Evolutionary conservation across 345 rosid species (phyloP).

Genomic region (Cochlearia excelsa): DNA sequence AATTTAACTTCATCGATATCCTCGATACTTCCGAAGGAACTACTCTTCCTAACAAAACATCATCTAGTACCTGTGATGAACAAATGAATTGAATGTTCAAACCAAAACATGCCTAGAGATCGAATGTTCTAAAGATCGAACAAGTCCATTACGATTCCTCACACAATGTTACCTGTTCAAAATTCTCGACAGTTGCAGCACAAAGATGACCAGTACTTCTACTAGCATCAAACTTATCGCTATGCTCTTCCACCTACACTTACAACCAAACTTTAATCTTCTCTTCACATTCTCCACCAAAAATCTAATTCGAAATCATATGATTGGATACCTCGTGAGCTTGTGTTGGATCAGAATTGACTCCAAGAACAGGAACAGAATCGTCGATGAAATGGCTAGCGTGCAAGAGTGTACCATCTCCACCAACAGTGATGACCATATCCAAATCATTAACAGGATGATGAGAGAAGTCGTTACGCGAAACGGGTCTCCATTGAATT

Average conservation of each 20-base stretch:
- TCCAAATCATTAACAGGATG: conserved; percentile 58
- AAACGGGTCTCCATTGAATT: conserved; percentile 60
- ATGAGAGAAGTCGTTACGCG: conserved; percentile 49
- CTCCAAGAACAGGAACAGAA: conserved; percentile 71
- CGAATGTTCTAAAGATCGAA: conserved; percentile 4
- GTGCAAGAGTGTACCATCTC: conserved; percentile 93
- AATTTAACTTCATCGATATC: conserved; percentile 58
- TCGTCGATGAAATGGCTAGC: conserved; percentile 87
- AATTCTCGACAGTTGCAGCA: conserved; percentile 75
- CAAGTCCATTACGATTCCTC: neutral
- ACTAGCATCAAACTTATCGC: conserved; percentile 75
- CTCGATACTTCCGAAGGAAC: conserved; percentile 59
- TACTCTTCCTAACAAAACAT: conserved; percentile 51
- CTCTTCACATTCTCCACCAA: neutral
- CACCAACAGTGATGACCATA: conserved; percentile 86
- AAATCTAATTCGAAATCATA: neutral
- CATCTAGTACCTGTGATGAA: conserved; percentile 59
- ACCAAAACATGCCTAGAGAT: neutral
- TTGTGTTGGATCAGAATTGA: conserved; percentile 89
- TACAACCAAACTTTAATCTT: conserved; percentile 6
- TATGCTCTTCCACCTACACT: conserved; percentile 55
- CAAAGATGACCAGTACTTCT: conserved; percentile 88
- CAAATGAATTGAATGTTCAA: conserved; percentile 14
- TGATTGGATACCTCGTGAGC: conserved; percentile 55
- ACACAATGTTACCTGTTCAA: conserved; percentile 58